Percentiles rank a stretch among this genome's conserved stretches.
phyloP scores from a whole-genome alignment of 345 rosid genomes.

The Eucalyptus erythrocorys region DNA sequence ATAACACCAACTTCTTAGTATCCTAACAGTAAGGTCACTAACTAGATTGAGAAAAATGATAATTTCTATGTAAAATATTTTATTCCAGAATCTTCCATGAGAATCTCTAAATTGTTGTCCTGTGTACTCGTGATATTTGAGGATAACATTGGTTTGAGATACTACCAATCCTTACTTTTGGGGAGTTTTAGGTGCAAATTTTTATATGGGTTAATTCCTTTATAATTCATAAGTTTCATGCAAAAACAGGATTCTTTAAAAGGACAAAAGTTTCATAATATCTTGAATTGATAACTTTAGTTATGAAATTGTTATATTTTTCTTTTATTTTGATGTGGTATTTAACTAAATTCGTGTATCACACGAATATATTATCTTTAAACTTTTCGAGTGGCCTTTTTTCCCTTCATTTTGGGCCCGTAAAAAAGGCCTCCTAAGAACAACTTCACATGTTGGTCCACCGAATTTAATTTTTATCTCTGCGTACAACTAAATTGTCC shows the following conservation, averaged over 20 bases:
- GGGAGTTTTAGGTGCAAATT: not conserved
- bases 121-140: not conserved
- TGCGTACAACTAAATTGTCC: not conserved
- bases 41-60: not conserved
- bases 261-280: not conserved
- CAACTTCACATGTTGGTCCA: not conserved
- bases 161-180: not conserved
- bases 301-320: not conserved
- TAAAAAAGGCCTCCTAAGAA: fast-evolving
- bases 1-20: no score
- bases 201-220: not conserved
- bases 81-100: not conserved
- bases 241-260: not conserved
- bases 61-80: not conserved
- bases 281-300: not conserved
- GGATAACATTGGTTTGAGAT: not conserved
- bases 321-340: not conserved
- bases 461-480: not conserved
- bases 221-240: not conserved
- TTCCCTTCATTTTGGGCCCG: not conserved
- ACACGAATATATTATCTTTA: fast-evolving
- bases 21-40: not conserved
- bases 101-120: not conserved
- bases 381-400: not conserved
- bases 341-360: not conserved